These are phyloP conservation scores for Hevea brasiliensis DNA, from an alignment of 345 rosid genomes.

Conservation along the genomic window DNA sequence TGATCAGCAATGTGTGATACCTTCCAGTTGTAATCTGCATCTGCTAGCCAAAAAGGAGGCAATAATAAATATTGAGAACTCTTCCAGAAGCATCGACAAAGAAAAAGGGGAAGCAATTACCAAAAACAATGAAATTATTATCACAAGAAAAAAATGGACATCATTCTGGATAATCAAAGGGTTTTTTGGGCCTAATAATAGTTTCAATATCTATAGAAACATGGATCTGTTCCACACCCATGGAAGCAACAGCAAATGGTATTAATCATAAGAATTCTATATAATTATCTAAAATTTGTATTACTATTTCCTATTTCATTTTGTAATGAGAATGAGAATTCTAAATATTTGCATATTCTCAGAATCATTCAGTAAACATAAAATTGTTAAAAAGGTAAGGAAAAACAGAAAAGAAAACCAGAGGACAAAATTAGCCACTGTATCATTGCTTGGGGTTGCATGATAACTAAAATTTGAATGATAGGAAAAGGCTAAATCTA, in stretches of 20 bases:
- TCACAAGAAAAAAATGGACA: neutral
- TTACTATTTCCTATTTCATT: neutral
- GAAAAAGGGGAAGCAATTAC: neutral
- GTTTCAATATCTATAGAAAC: neutral
- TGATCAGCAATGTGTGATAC: slow-evolving; percentile 84
- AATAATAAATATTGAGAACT: slow-evolving; percentile 17
- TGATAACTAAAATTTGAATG: neutral
- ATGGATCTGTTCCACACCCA: neutral
- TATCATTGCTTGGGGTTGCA: neutral
- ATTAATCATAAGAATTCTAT: slow-evolving; percentile 1
- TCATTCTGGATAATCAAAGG: neutral
- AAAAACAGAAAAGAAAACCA: too few relatives aligned
- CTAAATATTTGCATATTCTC: neutral
- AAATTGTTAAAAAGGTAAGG: neutral
- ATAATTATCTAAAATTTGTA: neutral
- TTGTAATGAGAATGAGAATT: neutral
- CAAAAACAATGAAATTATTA: neutral
- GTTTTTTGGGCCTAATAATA: neutral
- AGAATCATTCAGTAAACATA: neutral
- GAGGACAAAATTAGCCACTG: neutral
- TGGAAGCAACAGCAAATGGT: neutral
- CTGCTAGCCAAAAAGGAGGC: slow-evolving; percentile 40
- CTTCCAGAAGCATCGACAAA: slow-evolving; percentile 3
- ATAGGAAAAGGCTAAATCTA: neutral
- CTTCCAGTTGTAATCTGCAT: slow-evolving; percentile 94